Base-by-base conservation (phyloP, 2,329 filamentous ascomycete genomes). In the Hirsutella thompsonii region DNA sequence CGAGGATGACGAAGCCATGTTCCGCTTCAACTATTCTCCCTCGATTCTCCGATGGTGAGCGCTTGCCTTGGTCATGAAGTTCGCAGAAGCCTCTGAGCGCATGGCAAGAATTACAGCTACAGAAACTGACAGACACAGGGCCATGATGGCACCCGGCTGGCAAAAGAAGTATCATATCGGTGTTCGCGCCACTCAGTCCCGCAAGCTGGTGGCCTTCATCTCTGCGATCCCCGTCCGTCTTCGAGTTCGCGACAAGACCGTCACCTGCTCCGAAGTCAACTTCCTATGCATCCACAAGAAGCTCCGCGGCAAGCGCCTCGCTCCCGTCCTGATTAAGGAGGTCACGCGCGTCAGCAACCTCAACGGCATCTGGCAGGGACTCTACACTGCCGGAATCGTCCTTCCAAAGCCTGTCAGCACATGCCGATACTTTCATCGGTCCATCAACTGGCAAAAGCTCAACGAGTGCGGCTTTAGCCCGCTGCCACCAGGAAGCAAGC, bases 221-320 rank as follows among this genome's bases (percentile, higher is more conserved):
- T 93, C 88, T 33, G 92, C 88, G 51, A 85, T 96, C 36, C 92
- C 92, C 1, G 81, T 92, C 45, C 74, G 81, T 48, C 69, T 98
- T 43, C 80, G 83, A 40, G 80, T 98, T 35, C 83, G 89, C 47
- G 70, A 82, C 44, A 83, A 83, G 44, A 66, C 75, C 43, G 65
- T 98, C 45, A 76, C 79, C 47, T 81, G 84, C 50, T 88, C 85
- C 38, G 92, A 98, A 61, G 92, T 98, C 64, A 98, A 98, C 69
- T 98, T 96, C 65, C 80, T 98, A 49, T 94, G 89, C 56, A 82
- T 98, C 42, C 92, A 98, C 72, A 96, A 96, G 72, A 96, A 96
- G 66, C 78, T 98, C 26, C 85, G 92, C 39, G 79, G 84, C 43
- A 95, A 96, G 69, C 81, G 92, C 41, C 77, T 98, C 35, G 81